A percentile compares a stretch with the other conserved stretches of the same genome.
Evolutionary conservation across 1,284 basidiomycete species (phyloP).

Genomic region (Clitocybe nebularis): DNA sequence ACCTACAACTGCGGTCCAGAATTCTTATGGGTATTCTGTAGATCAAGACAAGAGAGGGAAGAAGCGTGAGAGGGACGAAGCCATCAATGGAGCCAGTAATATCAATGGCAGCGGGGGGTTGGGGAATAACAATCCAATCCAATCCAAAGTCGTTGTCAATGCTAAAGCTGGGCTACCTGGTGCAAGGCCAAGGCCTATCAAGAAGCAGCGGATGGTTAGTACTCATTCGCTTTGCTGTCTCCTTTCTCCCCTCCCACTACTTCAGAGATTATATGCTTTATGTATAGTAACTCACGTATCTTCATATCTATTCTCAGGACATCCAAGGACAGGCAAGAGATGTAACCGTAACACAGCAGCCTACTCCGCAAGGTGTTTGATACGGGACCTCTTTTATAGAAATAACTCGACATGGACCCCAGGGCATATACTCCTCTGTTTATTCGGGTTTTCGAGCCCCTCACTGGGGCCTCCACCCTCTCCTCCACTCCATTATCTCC

Average conservation of each 20-base stretch:
- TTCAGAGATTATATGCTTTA: slow-evolving; percentile 10
- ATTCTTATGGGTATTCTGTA: slow-evolving; percentile 18
- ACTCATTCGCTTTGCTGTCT: slow-evolving; percentile 12
- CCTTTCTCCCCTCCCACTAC: neutral
- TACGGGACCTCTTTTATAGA: too few relatives aligned
- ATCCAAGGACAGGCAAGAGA: slow-evolving; percentile 43
- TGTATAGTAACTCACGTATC: slow-evolving; percentile 7
- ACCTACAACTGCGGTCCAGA: slow-evolving; percentile 22
- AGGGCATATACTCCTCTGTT: too few relatives aligned
- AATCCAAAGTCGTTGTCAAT: slow-evolving; percentile 29
- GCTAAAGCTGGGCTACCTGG: slow-evolving; percentile 53
- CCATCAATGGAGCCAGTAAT: slow-evolving; percentile 24
- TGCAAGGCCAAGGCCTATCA: slow-evolving; percentile 63
- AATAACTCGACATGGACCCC: too few relatives aligned
- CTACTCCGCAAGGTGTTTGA: slow-evolving; percentile 49
- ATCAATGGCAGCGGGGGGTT: slow-evolving; percentile 21
- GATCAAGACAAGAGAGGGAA: slow-evolving; percentile 37
- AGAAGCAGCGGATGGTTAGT: slow-evolving; percentile 74
- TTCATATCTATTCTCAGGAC: slow-evolving; percentile 29
- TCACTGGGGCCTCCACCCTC: too few relatives aligned
- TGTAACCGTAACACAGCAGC: slow-evolving; percentile 43
- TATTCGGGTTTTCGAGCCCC: too few relatives aligned
- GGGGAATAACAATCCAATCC: slow-evolving; percentile 17
- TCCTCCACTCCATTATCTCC: too few relatives aligned
- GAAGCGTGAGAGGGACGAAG: slow-evolving; percentile 49